A percentile compares a stretch with the other conserved stretches of the same genome.
phyloP scores from a whole-genome alignment of 148 eudicot genomes.

The Arbutus unedo region DNA sequence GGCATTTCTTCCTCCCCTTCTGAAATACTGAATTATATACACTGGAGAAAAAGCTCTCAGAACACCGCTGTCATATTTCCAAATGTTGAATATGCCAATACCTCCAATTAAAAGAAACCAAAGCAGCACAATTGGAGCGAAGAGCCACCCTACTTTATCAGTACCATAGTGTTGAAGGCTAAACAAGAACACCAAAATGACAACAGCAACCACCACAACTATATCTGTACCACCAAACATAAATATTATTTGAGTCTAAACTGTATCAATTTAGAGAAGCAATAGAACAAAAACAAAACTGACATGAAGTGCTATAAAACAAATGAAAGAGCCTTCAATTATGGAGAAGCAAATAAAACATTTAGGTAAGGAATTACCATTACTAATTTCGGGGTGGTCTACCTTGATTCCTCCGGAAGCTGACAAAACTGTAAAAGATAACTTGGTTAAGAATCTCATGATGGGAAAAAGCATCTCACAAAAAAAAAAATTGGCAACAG shows the following conservation, averaged over 20 bases:
- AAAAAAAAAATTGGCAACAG: not conserved
- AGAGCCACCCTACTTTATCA: constrained; percentile 95
- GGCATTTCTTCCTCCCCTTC: constrained; percentile 52
- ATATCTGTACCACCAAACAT: constrained; percentile 49
- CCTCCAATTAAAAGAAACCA: constrained; percentile 96
- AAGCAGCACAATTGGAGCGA: constrained; percentile 87
- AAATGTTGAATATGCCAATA: constrained; percentile 81
- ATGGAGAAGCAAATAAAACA: not conserved
- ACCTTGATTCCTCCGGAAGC: constrained; percentile 95
- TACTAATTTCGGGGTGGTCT: constrained; percentile 79
- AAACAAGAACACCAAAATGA: constrained; percentile 84
- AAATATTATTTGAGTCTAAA: constrained; percentile 11
- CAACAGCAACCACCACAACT: constrained; percentile 84
- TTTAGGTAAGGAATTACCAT: constrained; percentile 40
- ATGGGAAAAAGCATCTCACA: not conserved
- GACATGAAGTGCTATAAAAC: not conserved
- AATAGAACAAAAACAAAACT: not conserved
- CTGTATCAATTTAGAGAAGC: not conserved
- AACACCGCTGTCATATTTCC: constrained; percentile 67
- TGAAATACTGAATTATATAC: constrained; percentile 69
- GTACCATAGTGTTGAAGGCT: constrained; percentile 96
- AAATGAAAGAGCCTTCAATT: not conserved
- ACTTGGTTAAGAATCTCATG: constrained; percentile 11
- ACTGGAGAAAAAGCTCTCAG: constrained; percentile 89
- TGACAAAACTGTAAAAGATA: constrained; percentile 66